Evolutionary conservation across 1,284 basidiomycete species (phyloP).

Genomic region (Bondarzewia mesenterica): DNA sequence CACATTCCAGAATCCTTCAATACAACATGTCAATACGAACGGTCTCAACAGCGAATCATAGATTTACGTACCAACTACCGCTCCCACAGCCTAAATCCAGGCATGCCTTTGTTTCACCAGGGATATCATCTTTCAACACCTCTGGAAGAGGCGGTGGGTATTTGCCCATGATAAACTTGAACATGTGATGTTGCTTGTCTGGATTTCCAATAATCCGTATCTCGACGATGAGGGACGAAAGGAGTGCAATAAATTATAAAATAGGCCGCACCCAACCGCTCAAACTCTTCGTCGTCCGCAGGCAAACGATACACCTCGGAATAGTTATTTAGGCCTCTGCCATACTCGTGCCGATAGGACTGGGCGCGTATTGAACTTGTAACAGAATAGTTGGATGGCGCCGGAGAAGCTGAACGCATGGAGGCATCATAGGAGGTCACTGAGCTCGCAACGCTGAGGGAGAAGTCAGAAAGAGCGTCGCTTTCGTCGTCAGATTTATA

Average conservation of each 20-base stretch:
- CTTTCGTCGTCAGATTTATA: slow-evolving; percentile 12
- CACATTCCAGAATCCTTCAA: slow-evolving; percentile 69
- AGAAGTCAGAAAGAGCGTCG: slow-evolving; percentile 29
- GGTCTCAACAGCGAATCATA: no score
- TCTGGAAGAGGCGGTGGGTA: slow-evolving; percentile 50
- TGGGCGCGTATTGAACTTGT: slow-evolving; percentile 53
- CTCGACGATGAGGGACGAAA: background rate
- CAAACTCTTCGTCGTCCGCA: slow-evolving; percentile 67
- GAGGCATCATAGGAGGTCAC: slow-evolving; percentile 29
- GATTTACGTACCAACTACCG: slow-evolving; percentile 64
- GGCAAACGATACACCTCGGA: slow-evolving; percentile 71
- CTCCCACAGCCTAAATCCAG: slow-evolving; percentile 77
- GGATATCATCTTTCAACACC: slow-evolving; percentile 49
- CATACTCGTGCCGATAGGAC: slow-evolving; percentile 57
- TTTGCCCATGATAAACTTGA: slow-evolving; percentile 54
- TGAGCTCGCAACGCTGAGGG: slow-evolving; percentile 40
- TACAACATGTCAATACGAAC: no score
- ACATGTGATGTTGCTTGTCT: slow-evolving; percentile 65
- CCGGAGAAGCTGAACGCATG: slow-evolving; percentile 55
- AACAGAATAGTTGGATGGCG: slow-evolving; percentile 60
- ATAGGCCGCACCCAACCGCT: slow-evolving; percentile 48
- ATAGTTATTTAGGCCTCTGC: slow-evolving; percentile 64
- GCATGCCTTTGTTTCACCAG: slow-evolving; percentile 49
- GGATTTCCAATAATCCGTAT: background rate
- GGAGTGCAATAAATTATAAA: background rate